A percentile compares a stretch with the other conserved stretches of the same genome.
Evolutionary conservation across 768 basidiomycete species (phyloP).

Genomic region (Russula olivacea): DNA sequence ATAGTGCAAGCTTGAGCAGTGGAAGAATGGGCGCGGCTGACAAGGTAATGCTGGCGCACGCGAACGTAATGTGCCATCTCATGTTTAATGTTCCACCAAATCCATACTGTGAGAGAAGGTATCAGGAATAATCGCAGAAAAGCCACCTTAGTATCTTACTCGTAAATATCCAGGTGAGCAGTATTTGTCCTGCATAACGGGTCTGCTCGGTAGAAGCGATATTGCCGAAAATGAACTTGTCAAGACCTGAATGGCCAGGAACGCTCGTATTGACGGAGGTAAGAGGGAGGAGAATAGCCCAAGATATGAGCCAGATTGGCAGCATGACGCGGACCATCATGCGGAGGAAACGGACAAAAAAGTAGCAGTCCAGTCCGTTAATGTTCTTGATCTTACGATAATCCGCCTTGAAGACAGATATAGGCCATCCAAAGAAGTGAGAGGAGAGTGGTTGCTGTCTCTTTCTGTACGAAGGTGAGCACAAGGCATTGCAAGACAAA

Average conservation of each 20-base stretch:
- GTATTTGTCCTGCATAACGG: conserved; percentile 75
- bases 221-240: conserved; percentile 79
- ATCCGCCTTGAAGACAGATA: conserved; percentile 57
- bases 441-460: conserved; percentile 49
- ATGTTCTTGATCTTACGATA: conserved; percentile 53
- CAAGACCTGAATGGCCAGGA: conserved; percentile 48
- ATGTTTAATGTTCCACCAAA: conserved; percentile 70
- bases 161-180: conserved; percentile 76
- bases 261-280: conserved; percentile 51
- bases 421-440: conserved; percentile 58
- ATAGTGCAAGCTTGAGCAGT: conserved; percentile 87
- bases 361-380: conserved; percentile 89
- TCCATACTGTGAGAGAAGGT: conserved; percentile 53
- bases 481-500: not conserved
- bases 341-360: conserved; percentile 84
- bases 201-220: conserved; percentile 44
- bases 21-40: conserved; percentile 64
- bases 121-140: not conserved
- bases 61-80: conserved; percentile 81
- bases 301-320: conserved; percentile 89
- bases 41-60: conserved; percentile 77
- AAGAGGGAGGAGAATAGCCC: conserved; percentile 79
- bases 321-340: conserved; percentile 78
- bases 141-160: conserved; percentile 40
- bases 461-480: conserved; percentile 38